Conservation (phyloP, 2,329 filamentous ascomycete genomes). For the Westerdykella ornata region DNA sequence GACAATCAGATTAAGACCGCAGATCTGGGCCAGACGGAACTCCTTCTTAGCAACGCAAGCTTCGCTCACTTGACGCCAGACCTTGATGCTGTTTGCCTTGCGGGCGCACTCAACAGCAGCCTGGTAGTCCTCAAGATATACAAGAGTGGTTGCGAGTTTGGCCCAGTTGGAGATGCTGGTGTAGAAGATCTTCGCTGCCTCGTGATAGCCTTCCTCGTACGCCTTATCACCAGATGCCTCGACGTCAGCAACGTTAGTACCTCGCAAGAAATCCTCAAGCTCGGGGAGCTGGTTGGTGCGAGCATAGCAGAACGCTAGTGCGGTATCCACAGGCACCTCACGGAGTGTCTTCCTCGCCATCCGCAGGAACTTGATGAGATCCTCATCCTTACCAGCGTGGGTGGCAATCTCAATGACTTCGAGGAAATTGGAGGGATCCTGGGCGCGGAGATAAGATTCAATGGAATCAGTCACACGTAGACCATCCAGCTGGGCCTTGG, state of each 20-base stretch:
- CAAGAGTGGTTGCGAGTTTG: conserved; percentile 92
- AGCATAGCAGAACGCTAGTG: conserved; percentile 86
- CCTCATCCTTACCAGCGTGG: conserved; percentile 94
- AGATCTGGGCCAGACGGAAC: conserved; percentile 97
- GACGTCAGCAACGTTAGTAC: conserved; percentile 89
- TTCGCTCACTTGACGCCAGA: conserved; percentile 97
- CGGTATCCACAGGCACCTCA: conserved; percentile 89
- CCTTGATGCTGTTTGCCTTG: conserved; percentile 98
- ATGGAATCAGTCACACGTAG: conserved; percentile 88
- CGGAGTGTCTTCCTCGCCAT: conserved; percentile 97
- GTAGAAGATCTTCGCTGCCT: conserved; percentile 98
- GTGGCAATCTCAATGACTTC: conserved; percentile 96
- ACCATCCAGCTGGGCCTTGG: conserved; percentile 94
- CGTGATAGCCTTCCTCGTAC: conserved; percentile 85
- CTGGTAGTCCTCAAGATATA: conserved; percentile 96
- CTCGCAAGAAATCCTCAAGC: conserved; percentile 90
- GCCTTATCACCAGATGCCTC: conserved; percentile 98
- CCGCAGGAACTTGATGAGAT: conserved; percentile 89
- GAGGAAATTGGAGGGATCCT: conserved; percentile 83
- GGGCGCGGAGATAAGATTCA: conserved; percentile 93
- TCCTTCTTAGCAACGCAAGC: conserved; percentile 97
- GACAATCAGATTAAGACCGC: conserved; percentile 94
- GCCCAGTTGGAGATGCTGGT: conserved; percentile 99
- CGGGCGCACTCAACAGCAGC: conserved; percentile 94
- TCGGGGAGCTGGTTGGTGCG: conserved; percentile 86